Base-by-base conservation (phyloP, 441 rosid species). In the Manihot esculenta region DNA sequence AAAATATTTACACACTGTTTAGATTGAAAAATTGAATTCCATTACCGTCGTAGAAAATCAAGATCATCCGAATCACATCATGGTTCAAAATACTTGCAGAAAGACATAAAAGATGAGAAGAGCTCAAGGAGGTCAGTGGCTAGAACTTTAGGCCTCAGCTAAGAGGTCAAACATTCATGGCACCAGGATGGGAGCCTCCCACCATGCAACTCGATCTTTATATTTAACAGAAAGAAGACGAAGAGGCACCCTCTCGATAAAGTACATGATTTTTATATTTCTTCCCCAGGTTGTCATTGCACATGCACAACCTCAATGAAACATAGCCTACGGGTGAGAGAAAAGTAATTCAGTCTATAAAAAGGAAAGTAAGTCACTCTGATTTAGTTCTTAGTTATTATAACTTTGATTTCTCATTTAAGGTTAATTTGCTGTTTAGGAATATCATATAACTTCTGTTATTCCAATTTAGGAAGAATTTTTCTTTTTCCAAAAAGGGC, bases 31-130 rank as follows among this genome's bases (percentile, higher is more conserved):
- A 35, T 48, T 27, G 1, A 58, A 76, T 30, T 47, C 21, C 27
- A n/a, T 10, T 14, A 64, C 8, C 10, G 62, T 0, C 5, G 30
- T 15, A 24, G 23, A 27, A 2, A 27, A 49, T 6, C 27, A 33
- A 38, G 33, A 59, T 17, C 57, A 70, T 51, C 26, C 14, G 27
- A 33, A 35, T 58, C 47, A 70, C n/a, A 70, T 49, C n/a, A 23
- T 38, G 7, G 45, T 38, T 13, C 20, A 24, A 41, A 20, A 42
- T 20, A 20, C 42, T 48, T 10, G 18, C 38, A 33, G 38, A 33
- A 33, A 33, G 38, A 33, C 38, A 33, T 33, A 33, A 33, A 33
- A 33, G 38, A 33, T 33, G 6, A 33, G 38, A 33, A 33, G 6
- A 33, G 6, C 42, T 38, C 42, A 7, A 38, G n/a, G 42, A 38